phyloP scores from a whole-genome alignment of 371 early-diverging fungal genomes.

The Syncephalastrum racemosum region DNA sequence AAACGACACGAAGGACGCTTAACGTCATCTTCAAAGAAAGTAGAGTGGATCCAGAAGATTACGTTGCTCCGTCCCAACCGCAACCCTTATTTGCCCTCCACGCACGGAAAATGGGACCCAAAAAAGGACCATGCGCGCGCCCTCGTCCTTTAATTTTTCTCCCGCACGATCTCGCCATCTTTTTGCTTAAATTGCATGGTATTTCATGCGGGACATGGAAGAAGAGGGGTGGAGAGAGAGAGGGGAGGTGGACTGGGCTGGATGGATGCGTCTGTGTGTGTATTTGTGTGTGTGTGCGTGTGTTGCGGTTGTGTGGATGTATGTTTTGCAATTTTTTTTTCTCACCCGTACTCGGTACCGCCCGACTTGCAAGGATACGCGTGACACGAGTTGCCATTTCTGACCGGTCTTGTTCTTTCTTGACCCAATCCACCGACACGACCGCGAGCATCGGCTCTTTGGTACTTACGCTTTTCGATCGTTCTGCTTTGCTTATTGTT shows the following conservation, averaged over 20 bases:
- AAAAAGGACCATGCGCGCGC: background rate
- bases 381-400: too few relatives aligned
- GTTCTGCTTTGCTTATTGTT: too few relatives aligned
- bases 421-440: too few relatives aligned
- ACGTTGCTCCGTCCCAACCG: background rate
- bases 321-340: background rate
- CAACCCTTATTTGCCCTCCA: background rate
- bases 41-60: background rate
- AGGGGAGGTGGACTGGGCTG: background rate
- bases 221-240: background rate
- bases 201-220: background rate
- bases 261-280: background rate
- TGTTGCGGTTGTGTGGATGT: background rate
- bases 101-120: background rate
- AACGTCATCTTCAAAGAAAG: conserved; percentile 3
- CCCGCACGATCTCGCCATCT: too few relatives aligned
- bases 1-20: conserved; percentile 2
- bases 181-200: background rate
- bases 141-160: too few relatives aligned
- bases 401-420: too few relatives aligned
- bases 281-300: conserved; percentile 2
- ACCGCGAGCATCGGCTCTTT: too few relatives aligned
- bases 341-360: background rate
- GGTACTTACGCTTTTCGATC: too few relatives aligned
- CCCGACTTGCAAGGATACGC: too few relatives aligned